Percentiles rank a stretch among this genome's conserved stretches.
These are phyloP conservation scores for Gloeopeniophorella convolvens DNA, from an alignment of 768 basidiomycete genomes.

Conservation along the genomic window DNA sequence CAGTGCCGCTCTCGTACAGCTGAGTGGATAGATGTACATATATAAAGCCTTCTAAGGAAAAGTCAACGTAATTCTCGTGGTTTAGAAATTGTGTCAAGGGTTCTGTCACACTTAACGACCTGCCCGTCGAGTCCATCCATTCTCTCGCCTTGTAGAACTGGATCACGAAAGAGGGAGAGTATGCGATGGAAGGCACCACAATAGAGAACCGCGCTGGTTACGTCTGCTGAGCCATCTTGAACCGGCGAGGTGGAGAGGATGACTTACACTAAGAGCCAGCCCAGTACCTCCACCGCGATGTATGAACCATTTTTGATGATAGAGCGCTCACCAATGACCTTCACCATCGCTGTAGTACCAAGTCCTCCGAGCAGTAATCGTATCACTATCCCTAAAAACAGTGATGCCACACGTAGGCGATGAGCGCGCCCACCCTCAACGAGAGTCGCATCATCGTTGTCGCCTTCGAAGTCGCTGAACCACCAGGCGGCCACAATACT, in stretches of 20 bases:
- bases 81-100: not conserved
- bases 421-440: not conserved
- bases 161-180: not conserved
- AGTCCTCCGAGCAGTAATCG: constrained; percentile 11
- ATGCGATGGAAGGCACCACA: constrained; percentile 11
- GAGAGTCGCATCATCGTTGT: constrained; percentile 9
- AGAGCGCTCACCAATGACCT: constrained; percentile 1
- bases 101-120: not conserved
- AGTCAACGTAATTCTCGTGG: not conserved
- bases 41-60: too few relatives aligned
- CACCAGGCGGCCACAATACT: constrained; percentile 9
- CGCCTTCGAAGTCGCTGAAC: not conserved
- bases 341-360: constrained; percentile 16
- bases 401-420: not conserved
- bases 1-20: too few relatives aligned
- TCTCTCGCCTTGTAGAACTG: not conserved
- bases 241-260: not conserved
- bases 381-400: constrained; percentile 3
- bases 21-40: too few relatives aligned
- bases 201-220: constrained; percentile 9
- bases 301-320: constrained; percentile 10
- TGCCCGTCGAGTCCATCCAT: not conserved
- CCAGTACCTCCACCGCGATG: constrained; percentile 14
- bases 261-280: constrained; percentile 19
- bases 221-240: too few relatives aligned